Base-by-base conservation (phyloP, 352 stramenopile species). In the Aphanomyces stellatus region DNA sequence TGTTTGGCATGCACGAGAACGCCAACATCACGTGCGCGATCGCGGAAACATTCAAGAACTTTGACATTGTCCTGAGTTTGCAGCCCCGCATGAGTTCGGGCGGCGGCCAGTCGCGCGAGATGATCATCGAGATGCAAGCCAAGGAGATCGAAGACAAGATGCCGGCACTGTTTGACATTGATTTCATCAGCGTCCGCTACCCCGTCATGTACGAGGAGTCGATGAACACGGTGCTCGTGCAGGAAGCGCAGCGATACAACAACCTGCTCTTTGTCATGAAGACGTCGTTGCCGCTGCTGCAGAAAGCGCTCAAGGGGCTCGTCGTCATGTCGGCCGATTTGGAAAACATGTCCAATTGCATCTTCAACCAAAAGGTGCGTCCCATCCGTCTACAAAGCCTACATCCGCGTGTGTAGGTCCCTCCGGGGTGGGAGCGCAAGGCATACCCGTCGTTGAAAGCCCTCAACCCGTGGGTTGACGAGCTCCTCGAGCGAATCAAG, bases 1-100 rank as follows among this genome's bases (percentile, higher is more conserved):
- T 97, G 7, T 98, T 98, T 74, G 92, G 92, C 30, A 97, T 97
- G 91, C 92, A 98, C 71, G 85, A 96, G 53, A 98, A 98, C 72
- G 92, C 92, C 40, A 96, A 94, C 71, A 97, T 98, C 72, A 97
- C 91, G 13, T 97, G 88, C 71, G 88, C 88, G 6, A 86, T 96
- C 64, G 90, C 87, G 4, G 90, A 98, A 69, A 91, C 86, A 0
- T 95, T 90, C 73, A 85, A 88, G 51, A 86, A 87, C 43, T 90
- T 97, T 75, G 86, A 92, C 49, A 88, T 97, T 51, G 78, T 85
- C 17, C 40, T 75, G 37, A 73, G 51, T 34, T 81, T 95, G 11
- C 85, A 94, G 63, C 85, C 85, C 0, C 77, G 85, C 1, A 82
- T 88, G 65, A 86, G 79, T 8, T 71, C 77, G 6, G 84, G 74